These are phyloP conservation scores for Rhizopogon sp. DNA, from an alignment of 768 basidiomycete genomes.

Conservation along the genomic window DNA sequence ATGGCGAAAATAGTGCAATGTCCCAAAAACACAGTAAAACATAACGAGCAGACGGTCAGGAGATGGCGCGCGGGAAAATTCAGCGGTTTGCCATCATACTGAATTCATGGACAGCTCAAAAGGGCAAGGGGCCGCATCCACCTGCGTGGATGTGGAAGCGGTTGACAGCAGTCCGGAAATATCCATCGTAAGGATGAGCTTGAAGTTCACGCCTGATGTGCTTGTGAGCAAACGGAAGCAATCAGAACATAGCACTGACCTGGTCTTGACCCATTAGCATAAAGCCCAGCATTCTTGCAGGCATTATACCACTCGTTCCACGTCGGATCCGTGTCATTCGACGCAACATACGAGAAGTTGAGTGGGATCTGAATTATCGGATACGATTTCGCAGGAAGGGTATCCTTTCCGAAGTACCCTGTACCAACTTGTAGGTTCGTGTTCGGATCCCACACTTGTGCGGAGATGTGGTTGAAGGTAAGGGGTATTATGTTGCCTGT, in stretches of 20 bases:
- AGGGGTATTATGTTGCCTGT: conserved; percentile 71
- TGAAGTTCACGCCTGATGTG: conserved; percentile 50
- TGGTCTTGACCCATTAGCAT: conserved; percentile 46
- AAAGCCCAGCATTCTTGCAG: conserved; percentile 58
- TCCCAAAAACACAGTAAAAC: not conserved
- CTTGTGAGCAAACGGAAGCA: conserved; percentile 1
- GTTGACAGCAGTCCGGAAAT: conserved; percentile 65
- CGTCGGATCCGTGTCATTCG: conserved; percentile 78
- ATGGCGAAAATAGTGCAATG: conserved; percentile 1
- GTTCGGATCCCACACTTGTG: conserved; percentile 63
- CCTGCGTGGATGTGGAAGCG: conserved; percentile 47
- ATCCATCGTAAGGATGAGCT: conserved; percentile 57
- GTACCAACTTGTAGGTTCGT: conserved; percentile 61
- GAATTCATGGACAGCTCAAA: conserved; percentile 55
- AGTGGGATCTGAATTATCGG: conserved; percentile 69
- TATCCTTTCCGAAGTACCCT: conserved; percentile 55
- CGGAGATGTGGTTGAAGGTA: conserved; percentile 62
- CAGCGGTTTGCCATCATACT: conserved; percentile 28
- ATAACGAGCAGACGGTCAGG: not conserved
- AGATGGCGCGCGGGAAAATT: too few relatives aligned
- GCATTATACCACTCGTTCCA: conserved; percentile 79
- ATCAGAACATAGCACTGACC: conserved; percentile 37
- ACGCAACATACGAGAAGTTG: conserved; percentile 77
- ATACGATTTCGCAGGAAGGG: conserved; percentile 62
- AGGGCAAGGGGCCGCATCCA: conserved; percentile 63